A percentile compares a stretch with the other conserved stretches of the same genome.
Conservation (phyloP, 169 alveolate genomes). For the Cryptosporidium viatorum region DNA sequence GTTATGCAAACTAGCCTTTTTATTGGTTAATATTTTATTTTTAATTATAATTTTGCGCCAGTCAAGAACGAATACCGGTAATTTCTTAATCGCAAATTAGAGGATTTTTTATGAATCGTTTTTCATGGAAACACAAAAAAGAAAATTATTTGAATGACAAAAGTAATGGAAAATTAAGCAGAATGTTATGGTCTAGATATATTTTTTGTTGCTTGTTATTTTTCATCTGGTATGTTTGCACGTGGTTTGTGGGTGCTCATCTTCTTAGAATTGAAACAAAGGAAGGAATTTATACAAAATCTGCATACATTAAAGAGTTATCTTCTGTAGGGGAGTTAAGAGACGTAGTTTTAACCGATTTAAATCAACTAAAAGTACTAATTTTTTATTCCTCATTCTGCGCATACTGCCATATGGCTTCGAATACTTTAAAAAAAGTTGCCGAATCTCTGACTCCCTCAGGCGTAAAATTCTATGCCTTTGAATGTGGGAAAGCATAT, state of each 20-base stretch:
- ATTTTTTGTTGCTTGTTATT: slow-evolving; percentile 25
- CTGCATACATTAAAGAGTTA: slow-evolving; percentile 29
- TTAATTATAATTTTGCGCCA: not conserved
- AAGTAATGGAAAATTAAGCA: not conserved
- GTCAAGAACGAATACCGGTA: slow-evolving; percentile 15
- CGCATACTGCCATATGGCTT: slow-evolving; percentile 59
- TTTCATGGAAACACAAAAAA: slow-evolving; percentile 27
- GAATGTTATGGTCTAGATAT: slow-evolving; percentile 28
- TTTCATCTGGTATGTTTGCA: slow-evolving; percentile 55
- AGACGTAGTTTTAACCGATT: not conserved
- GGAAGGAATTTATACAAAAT: slow-evolving; percentile 47
- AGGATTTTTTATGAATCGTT: slow-evolving; percentile 61
- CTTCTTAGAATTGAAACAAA: slow-evolving; percentile 48
- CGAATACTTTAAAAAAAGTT: slow-evolving; percentile 55
- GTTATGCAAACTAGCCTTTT: not conserved
- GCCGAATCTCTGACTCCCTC: slow-evolving; percentile 46
- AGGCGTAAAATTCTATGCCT: slow-evolving; percentile 56
- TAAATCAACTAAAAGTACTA: slow-evolving; percentile 5
- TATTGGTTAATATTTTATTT: not conserved
- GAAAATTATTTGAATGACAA: not conserved
- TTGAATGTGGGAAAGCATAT: slow-evolving; percentile 69
- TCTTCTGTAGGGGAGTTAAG: slow-evolving; percentile 28
- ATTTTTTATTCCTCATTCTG: slow-evolving; percentile 69
- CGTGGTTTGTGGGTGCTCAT: slow-evolving; percentile 75
- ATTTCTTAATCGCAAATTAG: not conserved